Evolutionary conservation across 257 asterid species (phyloP), one percentile per base, ranked within the genome.

Genomic region (Thymus mandschuricus): DNA sequence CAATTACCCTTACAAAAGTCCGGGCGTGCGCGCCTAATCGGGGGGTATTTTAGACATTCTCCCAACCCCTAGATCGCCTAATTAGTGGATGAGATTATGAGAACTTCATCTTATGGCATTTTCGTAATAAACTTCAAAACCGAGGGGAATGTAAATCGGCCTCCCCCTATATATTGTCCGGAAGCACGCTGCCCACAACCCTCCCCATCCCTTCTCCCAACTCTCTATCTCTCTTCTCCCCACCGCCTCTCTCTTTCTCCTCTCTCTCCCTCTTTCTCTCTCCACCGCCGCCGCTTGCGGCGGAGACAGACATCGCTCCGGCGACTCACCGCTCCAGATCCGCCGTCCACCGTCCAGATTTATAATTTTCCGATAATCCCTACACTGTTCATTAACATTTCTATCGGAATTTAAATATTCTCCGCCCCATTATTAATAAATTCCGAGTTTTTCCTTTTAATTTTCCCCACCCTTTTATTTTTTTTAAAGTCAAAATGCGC

Each of bases 321-420:
- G 78, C 78, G 44, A 12, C 70, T 54, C 56, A 38, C 30, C 21
- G 11, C 59, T 51, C 78, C 77, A 81, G 76, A 78, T 64, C 81
- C 71, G 54, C 77, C 77, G 30, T 3, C 38, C 8, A 3, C 43
- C 27, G 33, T 48, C 66, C 64, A 11, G 78, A 73, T 68, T 62
- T 66, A 35, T 1, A 27, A 60, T 43, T 76, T 67, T 28, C 59
- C 73, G 8, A 54, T 40, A 64, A 43, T 56, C 65, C 48, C 57
- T 13, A 44, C 69, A 63, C 69, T 51, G 75, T 51, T 68, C 70
- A 10, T 45, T 48, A 56, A 60, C 67, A 40, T 70, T 70, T 30
- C 55, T 31, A 13, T 46, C 46, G 70, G 52, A 76, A 57, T 72
- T 72, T 11, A 44, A 50, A 41, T 66, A 66, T 49, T 66, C 56